Conservation (phyloP, 352 stramenopile genomes). For the Phytopythium chamaehyphon region DNA sequence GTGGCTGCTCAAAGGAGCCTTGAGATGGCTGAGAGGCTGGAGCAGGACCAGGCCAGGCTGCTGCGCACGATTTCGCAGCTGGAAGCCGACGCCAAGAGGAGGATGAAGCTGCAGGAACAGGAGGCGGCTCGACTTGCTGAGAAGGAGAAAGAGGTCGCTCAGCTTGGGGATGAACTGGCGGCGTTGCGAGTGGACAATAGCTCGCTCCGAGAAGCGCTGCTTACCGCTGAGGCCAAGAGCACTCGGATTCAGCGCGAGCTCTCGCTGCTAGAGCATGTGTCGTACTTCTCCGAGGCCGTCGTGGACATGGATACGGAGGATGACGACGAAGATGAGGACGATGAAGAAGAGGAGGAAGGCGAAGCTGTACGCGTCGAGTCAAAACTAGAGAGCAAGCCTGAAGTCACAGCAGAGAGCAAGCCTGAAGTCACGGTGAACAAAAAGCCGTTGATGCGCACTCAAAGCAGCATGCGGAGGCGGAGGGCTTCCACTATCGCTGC, state of each 20-base stretch:
- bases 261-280: conserved; percentile 69
- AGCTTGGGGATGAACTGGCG: conserved; percentile 27
- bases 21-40: conserved; percentile 37
- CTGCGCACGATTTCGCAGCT: conserved; percentile 22
- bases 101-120: conserved; percentile 14
- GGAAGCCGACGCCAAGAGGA: conserved; percentile 21
- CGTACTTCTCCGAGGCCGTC: conserved; percentile 64
- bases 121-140: conserved; percentile 23
- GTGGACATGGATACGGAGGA: conserved; percentile 65
- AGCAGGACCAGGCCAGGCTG: conserved; percentile 27
- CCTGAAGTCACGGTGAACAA: background rate
- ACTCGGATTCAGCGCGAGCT: conserved; percentile 71
- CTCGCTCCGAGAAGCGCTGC: conserved; percentile 46
- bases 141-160: conserved; percentile 31
- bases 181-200: conserved; percentile 39
- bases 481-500: conserved; percentile 17
- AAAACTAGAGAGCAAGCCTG: conserved; percentile 6
- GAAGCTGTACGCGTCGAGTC: too few species aligned
- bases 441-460: conserved; percentile 11
- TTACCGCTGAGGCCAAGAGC: conserved; percentile 62
- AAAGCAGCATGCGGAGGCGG: conserved; percentile 17
- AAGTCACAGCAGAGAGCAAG: conserved; percentile 3
- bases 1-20: conserved; percentile 36
- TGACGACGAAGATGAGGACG: conserved; percentile 54
- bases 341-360: conserved; percentile 19